These are phyloP conservation scores for Schizosaccharomyces octosporus DNA, from an alignment of 805 yeast species.

Conservation along the genomic window DNA sequence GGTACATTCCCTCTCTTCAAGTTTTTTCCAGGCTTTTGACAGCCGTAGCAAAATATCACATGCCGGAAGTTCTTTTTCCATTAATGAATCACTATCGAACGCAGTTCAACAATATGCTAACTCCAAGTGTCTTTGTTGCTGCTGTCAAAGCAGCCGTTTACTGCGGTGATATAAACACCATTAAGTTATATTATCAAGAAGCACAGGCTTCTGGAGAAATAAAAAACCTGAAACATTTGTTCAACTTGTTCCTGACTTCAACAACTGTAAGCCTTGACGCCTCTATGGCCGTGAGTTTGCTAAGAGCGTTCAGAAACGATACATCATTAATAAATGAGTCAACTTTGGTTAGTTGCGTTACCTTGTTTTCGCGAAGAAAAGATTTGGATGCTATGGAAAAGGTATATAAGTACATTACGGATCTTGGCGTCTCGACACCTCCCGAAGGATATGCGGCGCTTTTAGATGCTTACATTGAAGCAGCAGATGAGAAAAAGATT, in stretches of 20 bases:
- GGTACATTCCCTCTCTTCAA: background rate
- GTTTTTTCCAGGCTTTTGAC: background rate
- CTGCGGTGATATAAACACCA: background rate
- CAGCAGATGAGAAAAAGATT: conserved; percentile 18
- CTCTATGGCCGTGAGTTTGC: background rate
- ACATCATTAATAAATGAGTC: background rate
- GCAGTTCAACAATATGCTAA: background rate
- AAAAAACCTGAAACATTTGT: background rate
- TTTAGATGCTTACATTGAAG: conserved; percentile 8
- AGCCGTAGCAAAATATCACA: background rate
- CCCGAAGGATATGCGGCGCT: background rate
- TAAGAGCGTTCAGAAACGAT: background rate
- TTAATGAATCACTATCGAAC: background rate
- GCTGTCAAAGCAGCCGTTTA: background rate
- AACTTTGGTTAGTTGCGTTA: background rate
- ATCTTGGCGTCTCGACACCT: background rate
- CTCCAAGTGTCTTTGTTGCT: background rate
- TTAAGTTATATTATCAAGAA: background rate
- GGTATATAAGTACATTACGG: background rate
- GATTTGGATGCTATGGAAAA: background rate
- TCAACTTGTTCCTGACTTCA: background rate
- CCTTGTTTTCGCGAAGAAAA: background rate
- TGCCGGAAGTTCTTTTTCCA: background rate
- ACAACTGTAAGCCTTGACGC: background rate
- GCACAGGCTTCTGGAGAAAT: background rate